Evolutionary conservation across 176 grass and related monocot species (phyloP).

Genomic region (Bothriochloa decipiens): DNA sequence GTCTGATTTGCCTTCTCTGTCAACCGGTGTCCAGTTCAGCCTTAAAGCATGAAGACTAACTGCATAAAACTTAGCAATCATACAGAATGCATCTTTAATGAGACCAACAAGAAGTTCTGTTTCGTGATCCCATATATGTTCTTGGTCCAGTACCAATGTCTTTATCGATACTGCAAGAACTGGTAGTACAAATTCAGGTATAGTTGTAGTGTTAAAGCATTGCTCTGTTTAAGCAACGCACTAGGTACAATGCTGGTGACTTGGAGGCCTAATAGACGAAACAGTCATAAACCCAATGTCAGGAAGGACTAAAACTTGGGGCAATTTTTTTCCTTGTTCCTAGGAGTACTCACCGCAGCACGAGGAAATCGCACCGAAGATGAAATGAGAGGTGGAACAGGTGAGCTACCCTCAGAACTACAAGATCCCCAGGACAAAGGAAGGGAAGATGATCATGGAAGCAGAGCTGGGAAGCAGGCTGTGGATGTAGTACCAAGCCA

Average conservation of each 20-base stretch:
- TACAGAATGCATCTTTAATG: not conserved
- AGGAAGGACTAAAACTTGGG: conserved; percentile 2
- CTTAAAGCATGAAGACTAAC: not conserved
- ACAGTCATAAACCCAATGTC: not conserved
- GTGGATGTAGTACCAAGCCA: conserved; percentile 32
- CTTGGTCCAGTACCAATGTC: conserved; percentile 24
- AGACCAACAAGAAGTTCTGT: not conserved
- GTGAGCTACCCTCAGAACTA: conserved; percentile 26
- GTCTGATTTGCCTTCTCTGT: not conserved
- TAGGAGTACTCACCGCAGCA: conserved; percentile 51
- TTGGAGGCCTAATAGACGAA: not conserved
- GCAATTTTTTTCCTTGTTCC: not conserved
- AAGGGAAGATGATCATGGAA: conserved; percentile 30
- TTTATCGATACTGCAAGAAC: conserved; percentile 4
- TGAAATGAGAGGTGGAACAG: conserved; percentile 46
- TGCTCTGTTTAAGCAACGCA: conserved; percentile 19
- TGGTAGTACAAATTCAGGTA: not conserved
- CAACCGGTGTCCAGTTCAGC: not conserved
- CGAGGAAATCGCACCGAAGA: conserved; percentile 39
- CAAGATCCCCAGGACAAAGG: conserved; percentile 34
- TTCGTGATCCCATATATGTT: conserved; percentile 5
- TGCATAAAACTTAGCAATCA: not conserved
- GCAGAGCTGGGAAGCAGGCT: conserved; percentile 29
- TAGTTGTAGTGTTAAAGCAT: not conserved
- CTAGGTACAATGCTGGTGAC: not conserved